Conservation (phyloP, 441 rosid genomes). For the Syzygium malaccense region DNA sequence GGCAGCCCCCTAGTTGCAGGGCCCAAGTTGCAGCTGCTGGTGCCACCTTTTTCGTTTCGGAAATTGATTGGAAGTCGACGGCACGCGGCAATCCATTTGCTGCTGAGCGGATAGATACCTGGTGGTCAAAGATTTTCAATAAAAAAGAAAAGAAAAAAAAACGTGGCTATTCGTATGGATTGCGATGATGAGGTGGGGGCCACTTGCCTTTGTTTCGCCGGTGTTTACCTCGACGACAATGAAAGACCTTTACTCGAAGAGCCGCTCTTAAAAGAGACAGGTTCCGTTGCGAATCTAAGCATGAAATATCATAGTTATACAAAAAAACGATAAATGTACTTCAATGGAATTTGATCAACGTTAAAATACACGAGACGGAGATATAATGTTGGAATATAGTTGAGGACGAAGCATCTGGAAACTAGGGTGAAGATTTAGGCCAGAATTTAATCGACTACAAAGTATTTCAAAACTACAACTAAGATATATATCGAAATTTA, state of each 20-base stretch:
- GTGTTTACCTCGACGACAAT: neutral
- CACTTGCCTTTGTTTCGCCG: neutral
- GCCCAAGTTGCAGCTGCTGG: neutral
- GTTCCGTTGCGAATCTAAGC: rapidly evolving
- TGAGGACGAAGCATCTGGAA: neutral
- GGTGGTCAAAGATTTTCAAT: neutral
- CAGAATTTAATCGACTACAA: neutral
- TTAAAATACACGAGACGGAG: rapidly evolving
- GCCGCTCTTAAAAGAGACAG: rapidly evolving
- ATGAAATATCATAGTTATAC: neutral
- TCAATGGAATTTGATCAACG: neutral
- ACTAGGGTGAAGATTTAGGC: neutral
- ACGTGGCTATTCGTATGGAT: neutral
- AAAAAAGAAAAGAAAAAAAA: rapidly evolving
- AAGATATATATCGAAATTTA: neutral
- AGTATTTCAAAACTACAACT: neutral
- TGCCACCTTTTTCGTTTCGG: neutral
- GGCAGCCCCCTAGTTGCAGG: too few relatives aligned
- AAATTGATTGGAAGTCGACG: neutral
- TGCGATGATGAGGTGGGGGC: too few relatives aligned
- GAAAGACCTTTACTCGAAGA: neutral
- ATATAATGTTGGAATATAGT: neutral
- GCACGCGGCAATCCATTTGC: neutral
- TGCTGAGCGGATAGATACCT: rapidly evolving
- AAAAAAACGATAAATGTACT: neutral